A percentile compares a stretch with the other conserved stretches of the same genome.
Conservation (phyloP, 768 basidiomycete species). For the Termitomyces sp. region DNA sequence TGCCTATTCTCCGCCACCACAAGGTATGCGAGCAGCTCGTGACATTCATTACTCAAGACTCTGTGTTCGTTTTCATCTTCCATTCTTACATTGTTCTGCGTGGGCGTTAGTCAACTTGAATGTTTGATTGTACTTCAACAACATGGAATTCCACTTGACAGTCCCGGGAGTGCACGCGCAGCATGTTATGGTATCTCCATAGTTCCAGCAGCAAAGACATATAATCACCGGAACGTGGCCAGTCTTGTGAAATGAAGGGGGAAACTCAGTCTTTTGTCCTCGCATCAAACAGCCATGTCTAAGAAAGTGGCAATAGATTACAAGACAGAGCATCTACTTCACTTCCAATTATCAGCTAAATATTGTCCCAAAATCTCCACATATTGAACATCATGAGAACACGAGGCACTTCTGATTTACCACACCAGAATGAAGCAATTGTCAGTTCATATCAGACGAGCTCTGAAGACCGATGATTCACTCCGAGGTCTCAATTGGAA, state of each 20-base stretch:
- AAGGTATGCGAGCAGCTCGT: background rate
- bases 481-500: background rate
- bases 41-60: background rate
- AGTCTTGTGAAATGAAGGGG: background rate
- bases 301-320: background rate
- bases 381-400: background rate
- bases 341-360: background rate
- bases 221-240: background rate
- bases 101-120: background rate
- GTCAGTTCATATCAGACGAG: background rate
- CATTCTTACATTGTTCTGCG: background rate
- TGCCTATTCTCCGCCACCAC: background rate
- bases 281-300: background rate
- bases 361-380: background rate
- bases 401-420: background rate
- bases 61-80: background rate
- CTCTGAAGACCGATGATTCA: background rate
- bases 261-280: background rate
- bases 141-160: background rate
- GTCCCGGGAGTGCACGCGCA: background rate
- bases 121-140: background rate
- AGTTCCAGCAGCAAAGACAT: background rate
- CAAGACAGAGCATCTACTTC: background rate
- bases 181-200: background rate
- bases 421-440: background rate